Percentiles rank a stretch among this genome's conserved stretches.
phyloP scores from a whole-genome alignment of 1,284 basidiomycete species.

The Mycena citricolor region DNA sequence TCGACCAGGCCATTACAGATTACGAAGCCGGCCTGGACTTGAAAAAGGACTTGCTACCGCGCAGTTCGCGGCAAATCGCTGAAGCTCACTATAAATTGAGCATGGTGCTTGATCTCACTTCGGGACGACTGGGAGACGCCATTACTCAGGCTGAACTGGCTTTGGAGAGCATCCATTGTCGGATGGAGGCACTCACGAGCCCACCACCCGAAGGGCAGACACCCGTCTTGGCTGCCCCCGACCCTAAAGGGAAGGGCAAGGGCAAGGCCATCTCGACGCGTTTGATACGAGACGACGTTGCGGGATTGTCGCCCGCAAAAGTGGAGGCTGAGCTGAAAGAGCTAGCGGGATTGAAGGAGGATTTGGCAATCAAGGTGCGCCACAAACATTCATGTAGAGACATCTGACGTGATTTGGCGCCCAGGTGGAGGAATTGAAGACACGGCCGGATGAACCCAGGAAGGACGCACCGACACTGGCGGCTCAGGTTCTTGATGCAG shows the following conservation, averaged over 20 bases:
- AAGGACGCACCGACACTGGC: slow-evolving; percentile 59
- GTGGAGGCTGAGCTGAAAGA: slow-evolving; percentile 79
- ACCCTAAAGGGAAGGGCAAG: slow-evolving; percentile 54
- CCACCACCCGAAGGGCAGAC: slow-evolving; percentile 42
- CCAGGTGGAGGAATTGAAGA: slow-evolving; percentile 85
- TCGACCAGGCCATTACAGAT: slow-evolving; percentile 85
- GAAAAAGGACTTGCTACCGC: slow-evolving; percentile 70
- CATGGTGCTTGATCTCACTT: slow-evolving; percentile 84
- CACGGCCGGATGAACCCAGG: slow-evolving; percentile 60
- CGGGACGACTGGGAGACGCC: slow-evolving; percentile 76
- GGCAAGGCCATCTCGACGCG: slow-evolving; percentile 49
- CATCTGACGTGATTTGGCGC: slow-evolving; percentile 1
- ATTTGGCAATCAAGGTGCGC: slow-evolving; percentile 77
- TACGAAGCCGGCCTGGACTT: slow-evolving; percentile 73
- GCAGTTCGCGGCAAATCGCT: slow-evolving; percentile 82
- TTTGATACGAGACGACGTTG: slow-evolving; percentile 54
- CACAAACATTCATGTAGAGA: no score
- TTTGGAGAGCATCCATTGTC: slow-evolving; percentile 68
- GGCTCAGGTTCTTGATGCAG: slow-evolving; percentile 68
- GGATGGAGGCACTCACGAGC: slow-evolving; percentile 63
- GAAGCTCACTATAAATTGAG: slow-evolving; percentile 89
- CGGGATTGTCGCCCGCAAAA: slow-evolving; percentile 62
- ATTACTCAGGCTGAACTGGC: slow-evolving; percentile 79
- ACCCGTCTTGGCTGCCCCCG: slow-evolving; percentile 28
- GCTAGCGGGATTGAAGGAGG: slow-evolving; percentile 70